Percentiles rank a stretch among this genome's conserved stretches.
These are phyloP conservation scores for Brasilioporus rufonigricans DNA, from an alignment of 768 basidiomycete species.

Conservation along the genomic window DNA sequence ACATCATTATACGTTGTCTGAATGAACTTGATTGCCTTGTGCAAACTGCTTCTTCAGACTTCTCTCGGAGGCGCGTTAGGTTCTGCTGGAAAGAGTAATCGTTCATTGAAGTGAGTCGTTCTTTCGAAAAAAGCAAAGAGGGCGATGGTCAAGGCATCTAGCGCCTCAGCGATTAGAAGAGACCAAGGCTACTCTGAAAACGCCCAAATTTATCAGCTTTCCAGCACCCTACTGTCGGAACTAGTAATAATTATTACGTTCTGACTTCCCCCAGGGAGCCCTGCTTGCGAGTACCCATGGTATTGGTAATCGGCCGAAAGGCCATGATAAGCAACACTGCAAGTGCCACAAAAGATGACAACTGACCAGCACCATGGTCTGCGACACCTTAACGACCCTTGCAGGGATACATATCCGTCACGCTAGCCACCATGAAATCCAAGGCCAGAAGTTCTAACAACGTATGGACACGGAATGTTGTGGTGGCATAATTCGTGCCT, in stretches of 20 bases:
- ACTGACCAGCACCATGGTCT: too few species aligned
- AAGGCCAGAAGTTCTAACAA: neutral
- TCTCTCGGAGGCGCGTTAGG: neutral
- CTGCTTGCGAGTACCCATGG: neutral
- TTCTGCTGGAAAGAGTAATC: neutral
- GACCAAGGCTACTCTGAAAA: slow-evolving; percentile 1
- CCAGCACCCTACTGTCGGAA: slow-evolving; percentile 1
- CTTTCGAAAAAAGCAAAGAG: neutral
- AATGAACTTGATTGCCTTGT: neutral
- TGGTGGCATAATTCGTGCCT: neutral
- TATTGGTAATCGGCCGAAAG: neutral
- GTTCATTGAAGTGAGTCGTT: neutral
- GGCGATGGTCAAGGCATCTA: neutral
- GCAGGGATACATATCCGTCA: neutral
- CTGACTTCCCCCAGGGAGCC: neutral
- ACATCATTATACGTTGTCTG: neutral
- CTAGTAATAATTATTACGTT: neutral
- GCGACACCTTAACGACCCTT: neutral
- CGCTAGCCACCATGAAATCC: neutral
- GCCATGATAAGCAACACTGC: neutral
- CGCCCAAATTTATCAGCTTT: neutral
- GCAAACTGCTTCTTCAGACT: neutral
- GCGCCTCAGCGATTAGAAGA: neutral
- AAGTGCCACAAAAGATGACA: neutral
- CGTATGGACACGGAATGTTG: too few species aligned